phyloP scores from a whole-genome alignment of 2,329 filamentous ascomycete species.

The Paecilomyces dactylethromorphus region DNA sequence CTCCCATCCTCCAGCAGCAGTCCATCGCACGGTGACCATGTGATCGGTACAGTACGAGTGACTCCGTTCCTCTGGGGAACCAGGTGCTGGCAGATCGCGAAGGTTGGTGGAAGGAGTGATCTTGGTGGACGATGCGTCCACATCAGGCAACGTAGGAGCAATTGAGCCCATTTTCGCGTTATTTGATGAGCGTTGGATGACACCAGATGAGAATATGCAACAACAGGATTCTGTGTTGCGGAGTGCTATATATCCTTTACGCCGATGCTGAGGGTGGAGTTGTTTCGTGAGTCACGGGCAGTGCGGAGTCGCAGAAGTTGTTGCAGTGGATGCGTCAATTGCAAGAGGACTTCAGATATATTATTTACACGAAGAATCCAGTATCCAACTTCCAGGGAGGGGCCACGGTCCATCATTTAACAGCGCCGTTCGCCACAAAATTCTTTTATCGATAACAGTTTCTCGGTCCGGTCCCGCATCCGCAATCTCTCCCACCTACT shows the following conservation, averaged over 20 bases:
- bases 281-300: background rate
- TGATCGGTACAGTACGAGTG: conserved; percentile 62
- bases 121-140: conserved; percentile 34
- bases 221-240: background rate
- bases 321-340: background rate
- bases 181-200: background rate
- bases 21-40: conserved; percentile 75
- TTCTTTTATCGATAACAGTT: background rate
- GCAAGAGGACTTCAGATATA: background rate
- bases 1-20: conserved; percentile 59
- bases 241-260: background rate
- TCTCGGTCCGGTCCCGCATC: background rate
- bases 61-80: conserved; percentile 32
- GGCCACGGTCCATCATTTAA: background rate
- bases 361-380: background rate
- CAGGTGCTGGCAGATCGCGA: conserved; percentile 29
- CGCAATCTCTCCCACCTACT: background rate
- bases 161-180: conserved; percentile 22
- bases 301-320: background rate
- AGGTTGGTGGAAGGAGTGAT: conserved; percentile 30
- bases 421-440: background rate
- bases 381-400: background rate
- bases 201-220: background rate
- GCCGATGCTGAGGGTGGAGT: background rate
- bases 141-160: conserved; percentile 22